A percentile compares a stretch with the other conserved stretches of the same genome.
Conservation (phyloP, 306 rosid genomes). For the Dryas drummondii region DNA sequence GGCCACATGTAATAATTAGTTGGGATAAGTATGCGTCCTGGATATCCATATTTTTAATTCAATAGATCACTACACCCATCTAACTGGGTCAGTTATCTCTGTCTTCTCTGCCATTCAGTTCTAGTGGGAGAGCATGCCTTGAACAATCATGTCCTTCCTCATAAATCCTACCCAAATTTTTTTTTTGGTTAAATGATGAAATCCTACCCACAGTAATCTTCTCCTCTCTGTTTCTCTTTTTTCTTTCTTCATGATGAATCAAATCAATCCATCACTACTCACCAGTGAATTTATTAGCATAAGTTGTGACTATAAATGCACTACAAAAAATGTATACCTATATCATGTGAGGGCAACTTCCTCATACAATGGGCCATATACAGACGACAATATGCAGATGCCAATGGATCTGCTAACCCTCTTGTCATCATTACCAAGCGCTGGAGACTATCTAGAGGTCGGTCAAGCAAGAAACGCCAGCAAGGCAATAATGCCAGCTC, state of each 20-base stretch:
- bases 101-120: neutral
- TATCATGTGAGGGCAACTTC: slow-evolving; percentile 70
- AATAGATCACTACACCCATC: neutral
- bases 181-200: neutral
- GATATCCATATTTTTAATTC: neutral
- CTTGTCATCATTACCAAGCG: slow-evolving; percentile 88
- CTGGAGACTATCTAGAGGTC: slow-evolving; percentile 51
- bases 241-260: slow-evolving; percentile 3
- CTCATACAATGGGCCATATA: slow-evolving; percentile 71
- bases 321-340: slow-evolving; percentile 43
- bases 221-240: neutral
- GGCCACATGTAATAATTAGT: neutral
- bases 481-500: slow-evolving; percentile 95
- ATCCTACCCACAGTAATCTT: neutral
- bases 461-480: slow-evolving; percentile 74
- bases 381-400: slow-evolving; percentile 81
- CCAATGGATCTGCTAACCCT: slow-evolving; percentile 91
- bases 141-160: neutral
- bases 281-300: slow-evolving; percentile 7
- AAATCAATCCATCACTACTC: neutral
- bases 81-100: neutral
- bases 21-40: neutral
- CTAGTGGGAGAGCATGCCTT: neutral
- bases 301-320: neutral
- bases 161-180: neutral